phyloP scores from a whole-genome alignment of 805 yeast species.

The Wickerhamomyces sydowiorum region DNA sequence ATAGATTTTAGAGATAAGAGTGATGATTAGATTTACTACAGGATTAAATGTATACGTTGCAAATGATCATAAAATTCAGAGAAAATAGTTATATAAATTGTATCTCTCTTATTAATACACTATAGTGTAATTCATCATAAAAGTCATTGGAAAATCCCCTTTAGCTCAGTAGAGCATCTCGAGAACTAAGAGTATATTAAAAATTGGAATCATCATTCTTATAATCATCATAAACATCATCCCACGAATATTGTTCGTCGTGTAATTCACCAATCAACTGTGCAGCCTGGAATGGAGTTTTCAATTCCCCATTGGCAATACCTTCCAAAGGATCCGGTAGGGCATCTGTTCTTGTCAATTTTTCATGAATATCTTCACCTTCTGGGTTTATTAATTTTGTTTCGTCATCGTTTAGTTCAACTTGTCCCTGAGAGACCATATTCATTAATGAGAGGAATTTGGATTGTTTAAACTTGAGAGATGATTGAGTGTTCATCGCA shows the following conservation, averaged over 20 bases:
- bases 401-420: conserved; percentile 18
- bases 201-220: conserved; percentile 21
- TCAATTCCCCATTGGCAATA: conserved; percentile 13
- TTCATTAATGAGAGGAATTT: conserved; percentile 21
- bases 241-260: conserved; percentile 21
- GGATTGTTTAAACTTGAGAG: conserved; percentile 20
- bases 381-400: conserved; percentile 18
- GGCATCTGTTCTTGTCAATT: conserved; percentile 2
- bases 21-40: no score
- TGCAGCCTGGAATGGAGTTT: conserved; percentile 20
- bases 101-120: no score
- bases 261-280: conserved; percentile 12
- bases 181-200: conserved; percentile 1
- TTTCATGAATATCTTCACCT: conserved; percentile 21
- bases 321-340: conserved; percentile 23
- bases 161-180: no score
- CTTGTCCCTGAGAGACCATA: conserved; percentile 17
- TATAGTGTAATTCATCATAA: no score
- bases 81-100: no score
- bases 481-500: conserved; percentile 15
- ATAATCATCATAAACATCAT: conserved; percentile 24
- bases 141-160: background rate
- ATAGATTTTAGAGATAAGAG: background rate
- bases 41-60: no score
- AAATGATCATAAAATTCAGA: no score